A percentile compares a stretch with the other conserved stretches of the same genome.
phyloP scores from a whole-genome alignment of 768 basidiomycete species.

The Gymnopilus dilepis region DNA sequence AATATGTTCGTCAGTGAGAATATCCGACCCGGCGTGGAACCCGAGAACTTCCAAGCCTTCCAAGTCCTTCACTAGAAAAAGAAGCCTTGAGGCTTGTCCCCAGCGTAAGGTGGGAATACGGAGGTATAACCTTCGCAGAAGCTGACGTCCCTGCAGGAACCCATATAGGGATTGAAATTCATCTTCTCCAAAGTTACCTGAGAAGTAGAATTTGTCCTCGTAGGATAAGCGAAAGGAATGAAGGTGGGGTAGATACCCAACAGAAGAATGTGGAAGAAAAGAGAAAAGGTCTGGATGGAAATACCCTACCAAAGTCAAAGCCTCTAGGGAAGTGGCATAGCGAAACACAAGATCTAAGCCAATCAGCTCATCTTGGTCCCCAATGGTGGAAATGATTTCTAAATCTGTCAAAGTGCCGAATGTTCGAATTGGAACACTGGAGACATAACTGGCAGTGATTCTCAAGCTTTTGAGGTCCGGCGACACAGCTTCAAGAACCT shows the following conservation, averaged over 20 bases:
- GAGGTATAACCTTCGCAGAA: conserved; percentile 39
- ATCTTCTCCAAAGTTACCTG: conserved; percentile 10
- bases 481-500: conserved; percentile 23
- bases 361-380: conserved; percentile 30
- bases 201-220: conserved; percentile 18
- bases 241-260: conserved; percentile 34
- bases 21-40: conserved; percentile 39
- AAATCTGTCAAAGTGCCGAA: conserved; percentile 37
- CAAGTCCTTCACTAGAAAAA: conserved; percentile 32
- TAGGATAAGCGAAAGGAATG: conserved; percentile 43
- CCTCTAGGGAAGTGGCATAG: conserved; percentile 38
- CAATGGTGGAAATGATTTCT: conserved; percentile 36
- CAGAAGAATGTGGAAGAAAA: conserved; percentile 34
- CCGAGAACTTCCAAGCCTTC: conserved; percentile 40
- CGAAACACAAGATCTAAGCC: conserved; percentile 42
- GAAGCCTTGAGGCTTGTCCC: conserved; percentile 25
- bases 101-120: conserved; percentile 36
- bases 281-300: conserved; percentile 34
- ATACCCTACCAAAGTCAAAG: conserved; percentile 43
- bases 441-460: conserved; percentile 33
- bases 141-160: conserved; percentile 36
- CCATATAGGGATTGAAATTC: conserved; percentile 27
- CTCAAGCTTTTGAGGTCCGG: conserved; percentile 29
- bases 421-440: conserved; percentile 37
- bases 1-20: conserved; percentile 28